phyloP scores from a whole-genome alignment of 75 land plant genomes.

The Azolla pinnata region DNA sequence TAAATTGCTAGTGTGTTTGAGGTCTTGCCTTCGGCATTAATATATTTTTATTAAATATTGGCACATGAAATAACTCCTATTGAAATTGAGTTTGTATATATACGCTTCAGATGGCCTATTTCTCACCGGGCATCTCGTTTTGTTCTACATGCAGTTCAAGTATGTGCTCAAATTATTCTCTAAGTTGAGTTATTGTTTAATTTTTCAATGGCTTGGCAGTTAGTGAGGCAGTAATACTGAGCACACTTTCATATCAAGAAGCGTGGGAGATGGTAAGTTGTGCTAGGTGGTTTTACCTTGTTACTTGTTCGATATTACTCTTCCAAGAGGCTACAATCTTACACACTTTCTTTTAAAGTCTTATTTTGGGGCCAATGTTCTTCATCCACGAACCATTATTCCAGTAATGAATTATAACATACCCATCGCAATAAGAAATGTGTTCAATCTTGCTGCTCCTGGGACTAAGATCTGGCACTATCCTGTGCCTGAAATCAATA shows the following conservation, averaged over 20 bases:
- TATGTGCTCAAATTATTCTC: too few species aligned
- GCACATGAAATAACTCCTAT: too few species aligned
- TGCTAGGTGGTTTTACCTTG: not conserved
- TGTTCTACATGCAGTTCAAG: too few species aligned
- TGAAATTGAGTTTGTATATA: too few species aligned
- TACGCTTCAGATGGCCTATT: too few species aligned
- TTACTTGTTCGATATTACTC: not conserved
- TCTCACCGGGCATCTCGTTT: too few species aligned
- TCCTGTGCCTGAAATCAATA: conserved; percentile 19
- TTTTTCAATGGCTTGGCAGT: too few species aligned
- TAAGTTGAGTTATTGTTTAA: too few species aligned
- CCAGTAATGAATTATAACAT: conserved; percentile 90
- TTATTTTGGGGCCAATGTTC: conserved; percentile 95
- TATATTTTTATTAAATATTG: too few species aligned
- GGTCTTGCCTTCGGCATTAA: too few species aligned
- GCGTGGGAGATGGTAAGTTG: conserved; percentile 94
- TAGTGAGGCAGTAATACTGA: conserved; percentile 80
- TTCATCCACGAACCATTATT: conserved; percentile 92
- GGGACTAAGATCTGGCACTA: conserved; percentile 76
- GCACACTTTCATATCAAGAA: conserved; percentile 80
- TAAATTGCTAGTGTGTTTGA: too few species aligned
- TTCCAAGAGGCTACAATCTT: too few species aligned
- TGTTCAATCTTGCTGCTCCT: conserved; percentile 78
- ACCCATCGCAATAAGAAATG: conserved; percentile 82
- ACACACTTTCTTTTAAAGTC: conserved; percentile 61